Conservation (phyloP, 257 asterid species). For the Solanum habrochaites region DNA sequence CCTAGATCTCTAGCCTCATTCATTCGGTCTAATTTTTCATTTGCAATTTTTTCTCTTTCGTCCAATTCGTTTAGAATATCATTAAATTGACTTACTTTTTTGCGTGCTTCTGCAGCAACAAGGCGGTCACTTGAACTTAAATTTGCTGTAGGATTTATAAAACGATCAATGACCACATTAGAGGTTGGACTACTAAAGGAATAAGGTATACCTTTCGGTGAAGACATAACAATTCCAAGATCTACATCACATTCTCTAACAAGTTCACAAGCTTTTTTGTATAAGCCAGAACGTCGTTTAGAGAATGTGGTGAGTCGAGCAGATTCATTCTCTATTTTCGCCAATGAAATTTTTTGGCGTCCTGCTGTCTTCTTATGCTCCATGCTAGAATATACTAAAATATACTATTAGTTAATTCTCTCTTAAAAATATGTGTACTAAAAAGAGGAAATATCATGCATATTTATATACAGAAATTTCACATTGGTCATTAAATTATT, state of each 20-base stretch:
- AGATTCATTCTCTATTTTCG: not conserved
- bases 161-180: not conserved
- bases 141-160: too few relatives aligned
- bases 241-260: not conserved
- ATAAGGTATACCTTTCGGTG: constrained; percentile 26
- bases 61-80: not conserved
- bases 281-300: not conserved
- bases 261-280: too few relatives aligned
- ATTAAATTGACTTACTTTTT: not conserved
- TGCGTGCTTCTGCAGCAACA: not conserved
- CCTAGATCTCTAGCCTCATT: too few relatives aligned
- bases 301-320: not conserved
- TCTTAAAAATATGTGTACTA: not conserved
- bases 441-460: not conserved
- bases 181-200: constrained; percentile 25
- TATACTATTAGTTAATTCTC: too few relatives aligned
- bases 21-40: not conserved
- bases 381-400: not conserved
- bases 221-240: constrained; percentile 12
- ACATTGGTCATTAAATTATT: not conserved
- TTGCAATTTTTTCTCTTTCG: not conserved
- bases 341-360: not conserved
- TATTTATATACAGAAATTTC: not conserved
- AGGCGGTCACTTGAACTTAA: not conserved
- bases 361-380: not conserved